Conservation (phyloP, 2,329 filamentous ascomycete species). For the Leptodontidium sp. region DNA sequence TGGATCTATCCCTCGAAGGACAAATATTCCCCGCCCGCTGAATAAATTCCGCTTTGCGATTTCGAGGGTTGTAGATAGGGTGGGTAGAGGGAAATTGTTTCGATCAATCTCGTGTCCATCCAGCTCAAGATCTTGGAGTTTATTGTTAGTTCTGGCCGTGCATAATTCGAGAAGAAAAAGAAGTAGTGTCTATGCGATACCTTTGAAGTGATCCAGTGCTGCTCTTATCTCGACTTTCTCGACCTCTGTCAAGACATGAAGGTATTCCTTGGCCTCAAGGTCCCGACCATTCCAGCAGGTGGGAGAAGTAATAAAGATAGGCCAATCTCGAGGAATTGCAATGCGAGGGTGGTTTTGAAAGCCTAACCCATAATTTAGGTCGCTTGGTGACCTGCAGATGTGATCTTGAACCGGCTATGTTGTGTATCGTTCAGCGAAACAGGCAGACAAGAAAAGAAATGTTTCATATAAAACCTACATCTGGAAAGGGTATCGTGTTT, state of each 20-base stretch:
- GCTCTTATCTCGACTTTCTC: background rate
- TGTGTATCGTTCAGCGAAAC: background rate
- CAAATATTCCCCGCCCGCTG: background rate
- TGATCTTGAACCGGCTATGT: background rate
- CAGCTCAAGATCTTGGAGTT: background rate
- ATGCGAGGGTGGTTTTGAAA: background rate
- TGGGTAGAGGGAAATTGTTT: background rate
- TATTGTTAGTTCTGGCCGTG: background rate
- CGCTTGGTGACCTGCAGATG: background rate
- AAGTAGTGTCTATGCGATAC: background rate
- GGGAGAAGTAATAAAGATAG: background rate
- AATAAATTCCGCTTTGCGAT: background rate
- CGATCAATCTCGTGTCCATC: background rate
- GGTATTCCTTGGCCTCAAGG: background rate
- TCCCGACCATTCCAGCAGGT: background rate
- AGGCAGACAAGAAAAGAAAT: background rate
- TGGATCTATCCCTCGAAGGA: background rate
- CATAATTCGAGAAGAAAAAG: background rate
- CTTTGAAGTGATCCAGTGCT: background rate
- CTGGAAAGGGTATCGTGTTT: background rate
- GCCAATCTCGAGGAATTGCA: background rate
- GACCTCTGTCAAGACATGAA: background rate
- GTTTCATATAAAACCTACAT: background rate
- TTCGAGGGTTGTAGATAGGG: background rate
- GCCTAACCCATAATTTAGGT: background rate